Percentiles rank a stretch among this genome's conserved stretches.
phyloP scores from a whole-genome alignment of 805 yeast species.

The Yamadazyma scolyti region DNA sequence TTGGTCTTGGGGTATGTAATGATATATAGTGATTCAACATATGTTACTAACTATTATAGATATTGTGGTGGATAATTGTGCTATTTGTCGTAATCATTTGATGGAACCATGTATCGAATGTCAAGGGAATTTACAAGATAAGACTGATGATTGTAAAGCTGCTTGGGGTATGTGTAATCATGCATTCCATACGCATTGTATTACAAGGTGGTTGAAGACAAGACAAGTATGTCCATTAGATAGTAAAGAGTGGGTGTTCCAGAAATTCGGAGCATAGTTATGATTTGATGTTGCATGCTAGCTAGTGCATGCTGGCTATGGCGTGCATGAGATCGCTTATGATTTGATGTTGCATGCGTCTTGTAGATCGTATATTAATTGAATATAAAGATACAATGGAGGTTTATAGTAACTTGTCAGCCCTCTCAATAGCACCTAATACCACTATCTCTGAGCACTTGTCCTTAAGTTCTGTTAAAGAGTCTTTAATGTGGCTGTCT shows the following conservation, averaged over 20 bases:
- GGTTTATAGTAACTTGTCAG: no score
- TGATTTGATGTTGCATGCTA: background rate
- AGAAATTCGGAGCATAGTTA: constrained; percentile 61
- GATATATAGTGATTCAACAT: background rate
- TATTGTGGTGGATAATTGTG: constrained; percentile 91
- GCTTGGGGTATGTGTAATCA: constrained; percentile 98
- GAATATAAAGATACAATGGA: no score
- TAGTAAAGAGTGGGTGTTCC: constrained; percentile 78
- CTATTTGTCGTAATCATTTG: constrained; percentile 94
- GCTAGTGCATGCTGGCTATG: no score
- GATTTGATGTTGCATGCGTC: no score
- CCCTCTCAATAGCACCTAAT: constrained; percentile 57
- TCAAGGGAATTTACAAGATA: constrained; percentile 70
- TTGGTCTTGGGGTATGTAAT: constrained; percentile 91
- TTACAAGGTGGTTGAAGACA: constrained; percentile 89
- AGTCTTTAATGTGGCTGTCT: constrained; percentile 24
- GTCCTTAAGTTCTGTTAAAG: constrained; percentile 40
- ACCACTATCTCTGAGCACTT: constrained; percentile 50
- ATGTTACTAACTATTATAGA: constrained; percentile 30
- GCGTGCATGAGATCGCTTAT: no score
- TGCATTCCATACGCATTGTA: constrained; percentile 98
- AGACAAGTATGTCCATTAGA: constrained; percentile 97
- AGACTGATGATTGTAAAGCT: constrained; percentile 78
- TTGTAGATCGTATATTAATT: no score
- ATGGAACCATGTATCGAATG: constrained; percentile 99